A percentile compares a stretch with the other conserved stretches of the same genome.
Evolutionary conservation across 2,329 filamentous ascomycete species (phyloP).

Genomic region (Ustulina deusta): DNA sequence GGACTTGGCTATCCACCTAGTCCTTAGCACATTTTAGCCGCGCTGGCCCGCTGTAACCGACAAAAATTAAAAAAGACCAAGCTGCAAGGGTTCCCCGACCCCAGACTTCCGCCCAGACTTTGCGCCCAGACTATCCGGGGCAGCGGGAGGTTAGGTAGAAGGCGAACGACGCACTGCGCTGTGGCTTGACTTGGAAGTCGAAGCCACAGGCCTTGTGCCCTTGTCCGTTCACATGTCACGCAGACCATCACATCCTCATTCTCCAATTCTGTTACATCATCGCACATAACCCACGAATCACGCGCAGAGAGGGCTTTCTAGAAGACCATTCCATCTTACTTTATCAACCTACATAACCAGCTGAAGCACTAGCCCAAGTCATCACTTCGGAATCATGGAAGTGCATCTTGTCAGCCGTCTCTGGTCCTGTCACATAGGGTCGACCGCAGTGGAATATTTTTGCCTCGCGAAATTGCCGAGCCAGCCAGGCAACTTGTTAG

Average conservation of each 20-base stretch:
- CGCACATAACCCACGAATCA: constrained; percentile 9
- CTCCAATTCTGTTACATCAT: constrained; percentile 2
- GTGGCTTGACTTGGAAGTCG: constrained; percentile 25
- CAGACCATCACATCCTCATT: not conserved
- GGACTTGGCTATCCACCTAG: not conserved
- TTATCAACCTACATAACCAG: not conserved
- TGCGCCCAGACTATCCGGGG: constrained; percentile 29
- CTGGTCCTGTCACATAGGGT: constrained; percentile 4
- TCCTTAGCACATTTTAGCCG: constrained; percentile 27
- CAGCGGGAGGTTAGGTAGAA: constrained; percentile 23
- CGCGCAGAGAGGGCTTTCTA: constrained; percentile 13
- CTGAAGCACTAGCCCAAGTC: not conserved
- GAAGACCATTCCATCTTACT: constrained; percentile 1
- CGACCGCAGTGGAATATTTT: not conserved
- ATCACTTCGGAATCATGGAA: constrained; percentile 26
- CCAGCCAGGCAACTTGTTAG: not conserved
- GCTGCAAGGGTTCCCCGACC: not conserved
- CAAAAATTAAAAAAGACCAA: constrained; percentile 5
- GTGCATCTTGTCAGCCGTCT: not conserved
- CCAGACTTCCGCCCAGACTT: constrained; percentile 9
- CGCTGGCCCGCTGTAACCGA: constrained; percentile 31
- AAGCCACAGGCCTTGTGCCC: constrained; percentile 20
- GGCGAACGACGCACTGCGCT: not conserved
- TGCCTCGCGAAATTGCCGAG: not conserved
- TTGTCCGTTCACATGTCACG: constrained; percentile 34